Evolutionary conservation across 1,139 yeast species (phyloP).

Genomic region (Kodamaea plutei): DNA sequence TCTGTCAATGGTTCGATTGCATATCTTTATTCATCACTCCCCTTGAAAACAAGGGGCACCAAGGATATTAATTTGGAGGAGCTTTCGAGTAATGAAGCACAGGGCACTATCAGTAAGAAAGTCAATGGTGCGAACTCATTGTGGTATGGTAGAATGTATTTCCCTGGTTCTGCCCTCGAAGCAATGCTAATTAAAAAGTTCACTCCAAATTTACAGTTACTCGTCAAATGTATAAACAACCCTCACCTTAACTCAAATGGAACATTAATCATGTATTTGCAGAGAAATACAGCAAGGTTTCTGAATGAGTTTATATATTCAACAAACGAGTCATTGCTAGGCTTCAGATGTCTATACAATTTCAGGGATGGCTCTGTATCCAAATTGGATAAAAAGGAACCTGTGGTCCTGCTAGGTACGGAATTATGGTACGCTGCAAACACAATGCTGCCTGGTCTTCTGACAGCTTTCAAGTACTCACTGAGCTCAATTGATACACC

Average conservation of each 20-base stretch:
- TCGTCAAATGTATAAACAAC: constrained; percentile 73
- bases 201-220: constrained; percentile 55
- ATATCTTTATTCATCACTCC: constrained; percentile 68
- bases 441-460: constrained; percentile 79
- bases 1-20: constrained; percentile 79
- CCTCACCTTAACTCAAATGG: constrained; percentile 55
- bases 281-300: constrained; percentile 59
- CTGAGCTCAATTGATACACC: constrained; percentile 88
- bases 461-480: constrained; percentile 80
- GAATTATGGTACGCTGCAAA: constrained; percentile 88
- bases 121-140: not conserved
- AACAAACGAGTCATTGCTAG: constrained; percentile 85
- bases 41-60: constrained; percentile 52
- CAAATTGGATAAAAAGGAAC: constrained; percentile 18
- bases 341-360: constrained; percentile 76
- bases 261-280: constrained; percentile 67
- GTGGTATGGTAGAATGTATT: constrained; percentile 77
- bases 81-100: constrained; percentile 48
- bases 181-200: constrained; percentile 78
- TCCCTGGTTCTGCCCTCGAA: constrained; percentile 84
- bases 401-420: constrained; percentile 68
- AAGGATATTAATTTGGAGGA: constrained; percentile 58
- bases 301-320: constrained; percentile 79
- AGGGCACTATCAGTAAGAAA: constrained; percentile 30
- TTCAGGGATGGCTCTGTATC: constrained; percentile 40